phyloP scores from a whole-genome alignment of 305 asterid genomes.

The Fraxinus greggii region DNA sequence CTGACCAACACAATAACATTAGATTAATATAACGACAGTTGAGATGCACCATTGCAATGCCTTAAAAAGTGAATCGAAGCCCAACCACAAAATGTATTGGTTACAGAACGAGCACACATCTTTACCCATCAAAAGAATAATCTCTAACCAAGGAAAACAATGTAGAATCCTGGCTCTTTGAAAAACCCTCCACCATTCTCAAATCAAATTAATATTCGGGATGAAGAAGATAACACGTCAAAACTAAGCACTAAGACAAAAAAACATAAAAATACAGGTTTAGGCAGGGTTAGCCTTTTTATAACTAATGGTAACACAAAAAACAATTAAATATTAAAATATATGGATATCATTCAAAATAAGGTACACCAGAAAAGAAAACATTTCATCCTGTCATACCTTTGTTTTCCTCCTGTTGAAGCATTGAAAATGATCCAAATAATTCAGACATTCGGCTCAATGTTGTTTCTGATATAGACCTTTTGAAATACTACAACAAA shows the following conservation, averaged over 20 bases:
- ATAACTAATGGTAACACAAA: background rate
- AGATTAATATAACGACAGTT: background rate
- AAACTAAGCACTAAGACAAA: background rate
- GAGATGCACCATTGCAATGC: background rate
- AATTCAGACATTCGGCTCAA: constrained; percentile 56
- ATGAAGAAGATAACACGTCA: background rate
- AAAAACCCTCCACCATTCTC: background rate
- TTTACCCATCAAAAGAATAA: background rate
- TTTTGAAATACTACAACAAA: constrained; percentile 52
- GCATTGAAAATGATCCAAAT: constrained; percentile 60
- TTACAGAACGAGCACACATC: background rate
- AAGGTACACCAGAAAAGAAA: constrained; percentile 7
- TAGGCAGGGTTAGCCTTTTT: background rate
- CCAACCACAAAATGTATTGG: background rate
- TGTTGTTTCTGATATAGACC: constrained; percentile 73
- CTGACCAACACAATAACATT: background rate
- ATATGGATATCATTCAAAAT: background rate
- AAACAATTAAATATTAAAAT: background rate
- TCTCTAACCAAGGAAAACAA: background rate
- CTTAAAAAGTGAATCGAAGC: background rate
- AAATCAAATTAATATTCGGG: background rate
- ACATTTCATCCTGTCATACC: constrained; percentile 38
- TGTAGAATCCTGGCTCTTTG: background rate
- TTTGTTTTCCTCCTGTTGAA: constrained; percentile 47
- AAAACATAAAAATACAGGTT: background rate